phyloP scores from a whole-genome alignment of 352 stramenopile genomes.

The Thraustochytrium sp. region DNA sequence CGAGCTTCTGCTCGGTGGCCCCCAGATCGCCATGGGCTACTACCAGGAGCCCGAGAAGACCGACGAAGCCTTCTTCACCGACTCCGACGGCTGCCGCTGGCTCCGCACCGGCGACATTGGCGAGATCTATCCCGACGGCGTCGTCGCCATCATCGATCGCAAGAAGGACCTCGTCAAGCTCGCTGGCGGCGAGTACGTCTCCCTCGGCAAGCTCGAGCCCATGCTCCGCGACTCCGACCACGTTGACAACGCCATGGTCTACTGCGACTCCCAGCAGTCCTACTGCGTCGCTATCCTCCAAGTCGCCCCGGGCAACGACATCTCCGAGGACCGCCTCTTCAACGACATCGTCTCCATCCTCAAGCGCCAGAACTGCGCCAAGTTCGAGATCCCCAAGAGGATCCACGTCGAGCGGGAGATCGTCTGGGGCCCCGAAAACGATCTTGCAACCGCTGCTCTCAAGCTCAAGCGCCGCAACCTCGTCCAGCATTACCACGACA shows the following conservation, averaged over 20 bases:
- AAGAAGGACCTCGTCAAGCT: conserved; percentile 57
- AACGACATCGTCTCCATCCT: conserved; percentile 19
- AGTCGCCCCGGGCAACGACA: not conserved
- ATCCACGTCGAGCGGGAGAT: conserved; percentile 24
- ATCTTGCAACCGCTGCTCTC: conserved; percentile 44
- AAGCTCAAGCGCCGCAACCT: conserved; percentile 45
- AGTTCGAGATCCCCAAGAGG: conserved; percentile 36
- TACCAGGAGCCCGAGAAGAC: conserved; percentile 47
- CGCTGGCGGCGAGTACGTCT: conserved; percentile 73
- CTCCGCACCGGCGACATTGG: conserved; percentile 50
- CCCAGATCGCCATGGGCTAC: conserved; percentile 51
- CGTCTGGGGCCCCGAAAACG: conserved; percentile 37
- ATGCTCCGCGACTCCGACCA: not conserved
- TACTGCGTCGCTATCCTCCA: conserved; percentile 36
- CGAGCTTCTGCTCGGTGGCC: conserved; percentile 21
- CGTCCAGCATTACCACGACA: conserved; percentile 28
- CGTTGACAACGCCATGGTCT: conserved; percentile 41
- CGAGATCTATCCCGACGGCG: conserved; percentile 46
- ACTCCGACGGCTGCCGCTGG: conserved; percentile 51
- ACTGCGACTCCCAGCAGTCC: conserved; percentile 10
- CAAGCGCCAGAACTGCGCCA: conserved; percentile 3
- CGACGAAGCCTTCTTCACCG: conserved; percentile 41
- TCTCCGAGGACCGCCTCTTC: not conserved
- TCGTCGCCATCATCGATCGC: conserved; percentile 46
- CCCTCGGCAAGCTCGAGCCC: conserved; percentile 46